Base-by-base conservation (phyloP, 2,329 filamentous ascomycete species). In the Verticillium nonalfalfae region DNA sequence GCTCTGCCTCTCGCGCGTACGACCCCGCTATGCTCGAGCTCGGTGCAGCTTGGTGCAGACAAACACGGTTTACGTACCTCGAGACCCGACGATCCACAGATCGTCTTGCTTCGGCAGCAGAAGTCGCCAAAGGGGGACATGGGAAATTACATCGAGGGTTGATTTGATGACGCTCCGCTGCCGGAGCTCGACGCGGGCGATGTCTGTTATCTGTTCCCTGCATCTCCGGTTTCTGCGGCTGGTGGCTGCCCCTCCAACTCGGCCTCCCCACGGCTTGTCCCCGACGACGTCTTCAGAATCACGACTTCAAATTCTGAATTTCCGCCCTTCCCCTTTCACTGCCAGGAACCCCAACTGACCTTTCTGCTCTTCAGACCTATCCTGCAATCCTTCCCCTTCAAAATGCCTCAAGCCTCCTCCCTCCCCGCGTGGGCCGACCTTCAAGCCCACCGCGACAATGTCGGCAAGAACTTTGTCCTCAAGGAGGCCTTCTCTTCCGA, bases 401-500 rank as follows among this genome's bases (percentile, higher is more conserved):
- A 69, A 68, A 88, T 96, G 86, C 85, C 91, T 69, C 93, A 96
- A 81, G 89, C 94, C 69, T 93, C 88, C 74, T 90, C 92, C 66
- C 89, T 97, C 69, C 82, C 87, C 70, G 88, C 92, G 73, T 99
- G 95, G 94, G 85, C 90, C 75, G 86, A 90, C 74, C 92, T 99
- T 73, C 91, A 96, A 80, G 84, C 91, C 72, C 93, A 98, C 79
- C 93, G 96, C 79, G 88, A 91, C 77, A 84, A 83, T 66, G 85
- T 95, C 57, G 93, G 92, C 72, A 93, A 93, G 80, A 87, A 89
- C 73, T 95, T 98, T 73, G 89, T 96, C 66, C 85, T 98, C 67
- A 97, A 96, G 81, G 90, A 96, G 67, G 91, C 91, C 74, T 99
- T 98, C 78, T 84, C 91, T 71, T 87, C 91, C 69, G 93, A 99